phyloP scores from a whole-genome alignment of 2,329 filamentous ascomycete species.

The Macrophomina phaseolina region DNA sequence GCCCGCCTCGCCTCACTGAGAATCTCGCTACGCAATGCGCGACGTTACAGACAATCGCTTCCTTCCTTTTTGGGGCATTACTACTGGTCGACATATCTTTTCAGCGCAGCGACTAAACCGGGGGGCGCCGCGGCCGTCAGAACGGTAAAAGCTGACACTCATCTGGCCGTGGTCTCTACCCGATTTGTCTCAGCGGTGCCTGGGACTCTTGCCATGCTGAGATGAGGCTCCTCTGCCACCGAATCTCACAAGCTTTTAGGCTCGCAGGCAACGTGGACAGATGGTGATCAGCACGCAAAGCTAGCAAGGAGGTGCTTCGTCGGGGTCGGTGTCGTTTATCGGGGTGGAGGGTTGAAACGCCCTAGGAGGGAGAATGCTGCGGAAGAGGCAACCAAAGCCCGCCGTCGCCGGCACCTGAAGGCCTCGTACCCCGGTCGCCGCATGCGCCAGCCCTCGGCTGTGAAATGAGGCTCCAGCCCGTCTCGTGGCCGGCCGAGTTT shows the following conservation, averaged over 20 bases:
- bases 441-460: slow-evolving; percentile 23
- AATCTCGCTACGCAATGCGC: slow-evolving; percentile 22
- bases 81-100: slow-evolving; percentile 16
- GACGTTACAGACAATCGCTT: slow-evolving; percentile 24
- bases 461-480: slow-evolving; percentile 23
- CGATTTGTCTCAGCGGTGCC: slow-evolving; percentile 12
- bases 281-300: slow-evolving; percentile 21
- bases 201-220: slow-evolving; percentile 4
- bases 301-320: slow-evolving; percentile 23
- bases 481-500: slow-evolving; percentile 23
- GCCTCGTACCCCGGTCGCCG: slow-evolving; percentile 17
- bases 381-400: slow-evolving; percentile 23
- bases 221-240: slow-evolving; percentile 18
- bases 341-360: slow-evolving; percentile 22
- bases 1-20: slow-evolving; percentile 23
- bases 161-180: neutral
- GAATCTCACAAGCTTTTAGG: slow-evolving; percentile 23
- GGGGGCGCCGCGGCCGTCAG: slow-evolving; percentile 4
- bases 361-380: slow-evolving; percentile 20
- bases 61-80: slow-evolving; percentile 10
- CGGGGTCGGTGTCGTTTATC: slow-evolving; percentile 22
- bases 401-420: slow-evolving; percentile 17
- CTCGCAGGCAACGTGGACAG: slow-evolving; percentile 15
- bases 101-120: slow-evolving; percentile 8
- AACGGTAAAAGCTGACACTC: slow-evolving; percentile 15